Base-by-base conservation (phyloP, 1,284 basidiomycete species). In the Rhodotorula sp. region DNA sequence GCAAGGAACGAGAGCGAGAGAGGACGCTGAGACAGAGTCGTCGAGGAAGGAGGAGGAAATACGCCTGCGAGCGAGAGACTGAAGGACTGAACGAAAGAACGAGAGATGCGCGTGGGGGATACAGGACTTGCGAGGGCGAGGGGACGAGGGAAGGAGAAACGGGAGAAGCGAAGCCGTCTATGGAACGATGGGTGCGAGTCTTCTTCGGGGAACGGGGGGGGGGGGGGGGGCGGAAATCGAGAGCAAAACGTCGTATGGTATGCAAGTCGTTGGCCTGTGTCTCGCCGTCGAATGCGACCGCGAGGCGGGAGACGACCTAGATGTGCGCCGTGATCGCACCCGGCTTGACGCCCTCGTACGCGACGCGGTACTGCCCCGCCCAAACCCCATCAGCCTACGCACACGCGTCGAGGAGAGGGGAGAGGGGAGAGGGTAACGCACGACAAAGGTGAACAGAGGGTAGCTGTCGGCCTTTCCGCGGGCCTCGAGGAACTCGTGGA, bases 391-490 rank as follows among this genome's bases (percentile, higher is more conserved):
- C 15, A 26, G 56, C 18, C 26, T 6, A 50, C n/a, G 7, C 26
- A n/a, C 26, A n/a, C 24, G 22, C 30, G 50, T 10, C 24, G 13
- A 11, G 20, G 20, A 20, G 34, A 34, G 6, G 34, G 31, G n/a
- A 11, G 6, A 40, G 31, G 18, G 4, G 50, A 6, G 1, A 4
- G n/a, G n/a, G n/a, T n/a, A n/a, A 70, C 71, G 31, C 26, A 72
- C 71, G 50, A 77, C 75, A 30, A 67, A 70, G 28, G 72, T 70
- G 77, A 86, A 85, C 18, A 86, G 80, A 28, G 85, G 85, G 77
- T 85, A 86, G 11, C 78, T 83, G 30, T 83, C 83, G 24, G 83
- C 78, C 61, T 81, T 77, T 64, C 81, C 80, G 53, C 81, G 77
- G 18, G 81, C 81, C 69, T 81, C 78, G 52, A 86, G 80, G 80